These are phyloP conservation scores for Cladosporium phlei DNA, from an alignment of 2,329 filamentous ascomycete genomes.

Conservation along the genomic window DNA sequence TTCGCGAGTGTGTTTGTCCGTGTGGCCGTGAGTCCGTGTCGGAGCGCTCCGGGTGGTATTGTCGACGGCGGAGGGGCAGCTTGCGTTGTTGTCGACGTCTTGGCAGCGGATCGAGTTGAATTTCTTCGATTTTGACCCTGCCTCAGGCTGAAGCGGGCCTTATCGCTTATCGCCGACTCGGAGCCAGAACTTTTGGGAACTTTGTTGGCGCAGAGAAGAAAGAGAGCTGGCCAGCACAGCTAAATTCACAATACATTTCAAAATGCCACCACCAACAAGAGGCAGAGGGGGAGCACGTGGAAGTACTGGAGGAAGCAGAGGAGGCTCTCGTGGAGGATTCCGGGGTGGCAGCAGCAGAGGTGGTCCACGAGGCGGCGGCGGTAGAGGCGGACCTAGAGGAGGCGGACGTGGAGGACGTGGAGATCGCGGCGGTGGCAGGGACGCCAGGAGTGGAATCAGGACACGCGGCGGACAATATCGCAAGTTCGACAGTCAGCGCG, in stretches of 20 bases:
- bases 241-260: neutral
- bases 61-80: slow-evolving; percentile 11
- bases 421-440: slow-evolving; percentile 19
- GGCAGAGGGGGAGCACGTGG: slow-evolving; percentile 2
- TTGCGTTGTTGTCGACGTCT: slow-evolving; percentile 10
- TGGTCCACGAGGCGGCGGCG: slow-evolving; percentile 21
- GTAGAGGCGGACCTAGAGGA: slow-evolving; percentile 23
- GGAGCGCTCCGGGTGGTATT: slow-evolving; percentile 18
- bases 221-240: neutral
- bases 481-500: slow-evolving; percentile 33
- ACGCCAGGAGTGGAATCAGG: slow-evolving; percentile 31
- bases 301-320: slow-evolving; percentile 20
- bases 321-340: slow-evolving; percentile 7
- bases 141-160: no score
- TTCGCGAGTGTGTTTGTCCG: slow-evolving; percentile 19
- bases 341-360: slow-evolving; percentile 15
- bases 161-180: neutral
- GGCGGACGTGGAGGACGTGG: slow-evolving; percentile 20
- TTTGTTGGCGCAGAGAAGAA: neutral
- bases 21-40: slow-evolving; percentile 11
- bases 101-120: slow-evolving; percentile 10
- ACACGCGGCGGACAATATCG: slow-evolving; percentile 28
- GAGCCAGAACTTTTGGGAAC: neutral
- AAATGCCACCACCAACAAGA: slow-evolving; percentile 5
- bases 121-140: no score